These are phyloP conservation scores for Fragosphaeria purpurea DNA, from an alignment of 2,329 filamentous ascomycete species.

Conservation along the genomic window DNA sequence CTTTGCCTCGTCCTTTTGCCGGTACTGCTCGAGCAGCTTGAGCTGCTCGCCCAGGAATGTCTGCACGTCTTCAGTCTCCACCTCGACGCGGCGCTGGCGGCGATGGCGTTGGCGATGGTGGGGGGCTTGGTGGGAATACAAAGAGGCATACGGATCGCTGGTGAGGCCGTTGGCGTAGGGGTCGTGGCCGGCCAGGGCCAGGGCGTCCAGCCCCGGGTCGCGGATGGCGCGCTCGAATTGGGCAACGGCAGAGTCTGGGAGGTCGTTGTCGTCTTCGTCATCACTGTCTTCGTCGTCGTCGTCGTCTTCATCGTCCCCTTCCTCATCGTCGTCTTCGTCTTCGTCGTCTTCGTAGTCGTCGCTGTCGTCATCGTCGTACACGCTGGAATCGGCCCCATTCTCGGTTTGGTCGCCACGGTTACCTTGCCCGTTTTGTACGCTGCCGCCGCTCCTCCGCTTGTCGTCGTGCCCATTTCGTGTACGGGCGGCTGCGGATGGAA, in stretches of 20 bases:
- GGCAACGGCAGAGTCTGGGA: constrained; percentile 51
- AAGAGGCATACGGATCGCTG: too few relatives aligned
- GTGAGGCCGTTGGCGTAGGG: not conserved
- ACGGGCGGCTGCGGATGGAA: constrained; percentile 22
- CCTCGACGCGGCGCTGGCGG: constrained; percentile 33
- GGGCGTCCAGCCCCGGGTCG: constrained; percentile 57
- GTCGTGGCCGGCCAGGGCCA: constrained; percentile 42
- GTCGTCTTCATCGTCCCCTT: not conserved
- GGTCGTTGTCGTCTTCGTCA: constrained; percentile 18
- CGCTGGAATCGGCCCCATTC: not conserved
- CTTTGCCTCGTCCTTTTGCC: constrained; percentile 38
- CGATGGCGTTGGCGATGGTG: constrained; percentile 2
- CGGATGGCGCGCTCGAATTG: constrained; percentile 72
- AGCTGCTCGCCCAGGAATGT: constrained; percentile 67
- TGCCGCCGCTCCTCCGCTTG: constrained; percentile 1
- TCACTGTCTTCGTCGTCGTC: constrained; percentile 10
- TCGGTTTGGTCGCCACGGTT: constrained; percentile 1
- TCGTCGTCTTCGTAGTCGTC: not conserved
- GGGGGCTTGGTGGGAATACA: not conserved
- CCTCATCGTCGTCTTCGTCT: not conserved
- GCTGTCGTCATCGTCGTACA: not conserved
- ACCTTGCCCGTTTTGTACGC: not conserved
- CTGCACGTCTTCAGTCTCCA: constrained; percentile 65
- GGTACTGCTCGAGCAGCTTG: constrained; percentile 58
- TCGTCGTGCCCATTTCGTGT: constrained; percentile 4